Conservation (phyloP, 768 basidiomycete species). For the Punctularia strigosozonata region DNA sequence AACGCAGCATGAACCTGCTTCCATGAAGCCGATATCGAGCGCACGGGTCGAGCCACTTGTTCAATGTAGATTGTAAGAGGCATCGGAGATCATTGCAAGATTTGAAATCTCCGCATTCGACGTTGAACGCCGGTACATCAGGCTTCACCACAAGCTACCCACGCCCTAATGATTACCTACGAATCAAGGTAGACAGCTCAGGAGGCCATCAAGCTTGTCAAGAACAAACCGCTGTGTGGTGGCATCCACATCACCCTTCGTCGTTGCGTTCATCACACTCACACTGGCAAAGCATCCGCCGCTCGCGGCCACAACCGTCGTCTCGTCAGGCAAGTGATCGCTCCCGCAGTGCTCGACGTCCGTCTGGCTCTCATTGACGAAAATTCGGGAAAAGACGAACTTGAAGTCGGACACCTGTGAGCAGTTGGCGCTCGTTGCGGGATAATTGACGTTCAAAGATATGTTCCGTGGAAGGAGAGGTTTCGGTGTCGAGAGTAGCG, state of each 20-base stretch:
- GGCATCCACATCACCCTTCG: conserved; percentile 21
- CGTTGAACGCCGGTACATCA: too few species aligned
- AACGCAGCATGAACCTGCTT: too few species aligned
- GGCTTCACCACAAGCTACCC: too few species aligned
- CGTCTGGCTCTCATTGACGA: conserved; percentile 15
- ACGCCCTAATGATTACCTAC: too few species aligned
- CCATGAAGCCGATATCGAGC: too few species aligned
- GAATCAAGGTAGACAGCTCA: too few species aligned
- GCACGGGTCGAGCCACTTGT: too few species aligned
- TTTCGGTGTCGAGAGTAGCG: conserved; percentile 9
- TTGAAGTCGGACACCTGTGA: conserved; percentile 24
- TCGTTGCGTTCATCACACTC: conserved; percentile 17
- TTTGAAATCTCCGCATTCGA: background rate
- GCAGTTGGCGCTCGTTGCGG: conserved; percentile 22
- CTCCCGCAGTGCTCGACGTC: conserved; percentile 36
- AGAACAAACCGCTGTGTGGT: conserved; percentile 17
- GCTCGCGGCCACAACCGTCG: conserved; percentile 20
- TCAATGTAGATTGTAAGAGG: too few species aligned
- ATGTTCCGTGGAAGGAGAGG: conserved; percentile 29
- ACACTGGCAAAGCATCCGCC: conserved; percentile 34
- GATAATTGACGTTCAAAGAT: conserved; percentile 41
- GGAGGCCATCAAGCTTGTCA: too few species aligned
- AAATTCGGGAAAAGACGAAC: conserved; percentile 33
- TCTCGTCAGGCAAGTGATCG: conserved; percentile 30
- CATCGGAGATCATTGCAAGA: background rate